Base-by-base conservation (phyloP, 345 rosid genomes). In the Populus deltoides region DNA sequence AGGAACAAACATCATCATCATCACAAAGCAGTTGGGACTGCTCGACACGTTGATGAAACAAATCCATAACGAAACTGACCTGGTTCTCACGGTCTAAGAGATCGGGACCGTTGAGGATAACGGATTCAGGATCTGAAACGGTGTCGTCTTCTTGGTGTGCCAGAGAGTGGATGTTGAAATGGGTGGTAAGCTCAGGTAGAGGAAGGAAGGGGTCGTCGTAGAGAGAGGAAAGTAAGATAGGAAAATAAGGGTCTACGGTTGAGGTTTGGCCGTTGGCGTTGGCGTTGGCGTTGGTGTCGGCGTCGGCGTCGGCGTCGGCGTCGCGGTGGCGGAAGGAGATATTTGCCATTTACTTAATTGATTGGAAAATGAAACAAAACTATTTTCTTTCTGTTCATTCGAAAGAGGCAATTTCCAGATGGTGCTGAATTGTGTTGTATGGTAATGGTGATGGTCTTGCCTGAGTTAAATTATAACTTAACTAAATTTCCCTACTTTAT, bases 31-130 rank as follows among this genome's bases (percentile, higher is more conserved):
- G 86, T 83, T 86, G 89, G 79, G 97, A 92, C 75, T 93, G 95
- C 85, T 94, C 98, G 70, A 92, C 95, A 68, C 97, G 97, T 83
- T 92, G 92, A 65, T 93, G 97, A 66, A 94, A 85, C 81, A 94
- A 89, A 89, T 94, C 97, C 95, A 93, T 89, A 71, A 91, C 97
- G 84, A 91, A 94, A 78, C 85, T 81, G 69, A 87, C 91, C 83
- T 87, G 94, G 79, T 85, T 91, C 81, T 86, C 87, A 31, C 92
- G 89, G 72, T 80, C 91, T 66, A 81, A 70, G 22, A 87, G 85
- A 83, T 91, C 97, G 38, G 84, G 79, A 67, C 78, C 82, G 59
- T 82, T 78, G 67, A 36, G 35, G 29, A 82, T 65, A 35, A 79
- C 75, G 13, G 85, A 79, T 66, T 84, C 88, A 16, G 87, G 72